These are phyloP conservation scores for Pouteria glomerata DNA, from an alignment of 148 eudicot species.

Conservation along the genomic window DNA sequence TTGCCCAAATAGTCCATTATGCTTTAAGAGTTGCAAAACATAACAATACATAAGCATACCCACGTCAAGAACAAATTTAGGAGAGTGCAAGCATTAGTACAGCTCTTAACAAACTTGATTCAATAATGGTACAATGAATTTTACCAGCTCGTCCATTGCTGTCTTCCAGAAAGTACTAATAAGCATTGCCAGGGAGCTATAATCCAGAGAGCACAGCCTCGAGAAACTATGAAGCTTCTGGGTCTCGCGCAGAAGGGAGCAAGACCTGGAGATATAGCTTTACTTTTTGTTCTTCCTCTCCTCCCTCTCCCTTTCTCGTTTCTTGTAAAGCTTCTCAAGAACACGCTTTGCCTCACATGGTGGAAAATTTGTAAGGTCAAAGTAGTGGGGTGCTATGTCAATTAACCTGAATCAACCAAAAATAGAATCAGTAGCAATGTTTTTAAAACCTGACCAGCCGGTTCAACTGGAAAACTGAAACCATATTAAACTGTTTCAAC, in stretches of 20 bases:
- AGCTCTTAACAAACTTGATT: too few species aligned
- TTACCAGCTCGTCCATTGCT: background rate
- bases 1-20: too few species aligned
- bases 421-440: background rate
- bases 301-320: constrained; percentile 44
- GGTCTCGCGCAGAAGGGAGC: background rate
- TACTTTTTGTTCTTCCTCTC: constrained; percentile 35
- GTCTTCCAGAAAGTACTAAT: background rate
- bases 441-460: background rate
- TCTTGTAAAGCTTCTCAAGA: constrained; percentile 54
- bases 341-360: constrained; percentile 61
- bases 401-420: constrained; percentile 41
- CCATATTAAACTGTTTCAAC: too few species aligned
- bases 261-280: background rate
- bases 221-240: background rate
- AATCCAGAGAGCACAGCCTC: background rate
- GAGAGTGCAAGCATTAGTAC: too few species aligned
- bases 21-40: too few species aligned
- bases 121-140: background rate
- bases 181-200: background rate
- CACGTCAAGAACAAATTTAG: too few species aligned
- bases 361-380: constrained; percentile 68
- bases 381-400: constrained; percentile 65
- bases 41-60: too few species aligned
- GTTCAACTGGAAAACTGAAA: too few species aligned